Evolutionary conservation across 2,329 filamentous ascomycete genomes (phyloP).

Genomic region (Paracamarosporium sp.): DNA sequence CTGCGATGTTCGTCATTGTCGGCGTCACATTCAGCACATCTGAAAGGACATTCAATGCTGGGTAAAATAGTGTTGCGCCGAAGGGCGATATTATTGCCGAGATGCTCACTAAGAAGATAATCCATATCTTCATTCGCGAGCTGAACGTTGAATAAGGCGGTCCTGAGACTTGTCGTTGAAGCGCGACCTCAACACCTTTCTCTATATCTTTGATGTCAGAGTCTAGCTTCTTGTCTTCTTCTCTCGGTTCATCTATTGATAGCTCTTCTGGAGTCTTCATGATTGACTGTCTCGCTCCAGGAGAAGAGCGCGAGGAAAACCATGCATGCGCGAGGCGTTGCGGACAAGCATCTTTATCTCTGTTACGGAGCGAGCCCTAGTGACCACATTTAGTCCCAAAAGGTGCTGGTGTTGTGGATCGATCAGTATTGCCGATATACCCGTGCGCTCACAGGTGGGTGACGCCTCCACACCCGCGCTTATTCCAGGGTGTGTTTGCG

Average conservation of each 20-base stretch:
- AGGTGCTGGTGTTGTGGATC: neutral
- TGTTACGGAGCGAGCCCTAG: neutral
- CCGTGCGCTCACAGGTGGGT: neutral
- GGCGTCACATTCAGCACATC: constrained; percentile 50
- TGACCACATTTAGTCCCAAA: constrained; percentile 3
- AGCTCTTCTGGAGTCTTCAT: neutral
- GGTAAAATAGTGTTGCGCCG: constrained; percentile 47
- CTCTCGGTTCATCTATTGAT: neutral
- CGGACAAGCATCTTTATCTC: neutral
- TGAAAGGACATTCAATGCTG: constrained; percentile 42
- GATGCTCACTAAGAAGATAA: constrained; percentile 56
- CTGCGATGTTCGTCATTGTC: constrained; percentile 56
- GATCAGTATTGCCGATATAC: constrained; percentile 1
- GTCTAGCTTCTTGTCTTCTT: neutral
- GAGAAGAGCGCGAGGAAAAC: neutral
- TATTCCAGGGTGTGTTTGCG: neutral
- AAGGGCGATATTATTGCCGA: constrained; percentile 58
- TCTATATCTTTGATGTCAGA: constrained; percentile 20
- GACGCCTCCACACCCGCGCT: neutral
- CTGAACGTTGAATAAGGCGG: constrained; percentile 41
- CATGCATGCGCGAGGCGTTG: neutral
- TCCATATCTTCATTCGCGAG: constrained; percentile 51
- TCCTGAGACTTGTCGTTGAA: constrained; percentile 31
- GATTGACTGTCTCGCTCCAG: neutral
- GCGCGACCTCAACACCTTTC: constrained; percentile 14